A percentile compares a stretch with the other conserved stretches of the same genome.
phyloP scores from a whole-genome alignment of 116 monocot genomes.

The Trichopus zeylanicus region DNA sequence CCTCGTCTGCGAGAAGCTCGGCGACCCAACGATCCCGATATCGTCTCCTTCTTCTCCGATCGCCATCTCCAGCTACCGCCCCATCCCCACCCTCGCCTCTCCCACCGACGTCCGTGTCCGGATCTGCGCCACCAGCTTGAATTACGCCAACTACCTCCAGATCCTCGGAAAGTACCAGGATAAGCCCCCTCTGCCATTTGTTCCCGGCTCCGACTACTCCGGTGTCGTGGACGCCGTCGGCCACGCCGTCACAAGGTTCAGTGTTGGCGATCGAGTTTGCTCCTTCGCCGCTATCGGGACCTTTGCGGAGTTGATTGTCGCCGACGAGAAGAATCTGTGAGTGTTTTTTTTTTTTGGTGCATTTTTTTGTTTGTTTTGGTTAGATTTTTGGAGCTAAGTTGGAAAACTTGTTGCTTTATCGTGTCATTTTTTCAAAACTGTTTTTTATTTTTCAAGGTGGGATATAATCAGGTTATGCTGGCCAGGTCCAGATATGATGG shows the following conservation, averaged over 20 bases:
- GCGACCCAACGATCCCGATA: slow-evolving; percentile 65
- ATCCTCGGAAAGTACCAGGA: slow-evolving; percentile 93
- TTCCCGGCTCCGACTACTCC: slow-evolving; percentile 90
- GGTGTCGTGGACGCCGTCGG: slow-evolving; percentile 82
- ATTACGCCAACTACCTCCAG: slow-evolving; percentile 91
- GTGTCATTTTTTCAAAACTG: too few species aligned
- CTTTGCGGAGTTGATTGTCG: slow-evolving; percentile 67
- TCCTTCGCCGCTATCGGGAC: slow-evolving; percentile 52
- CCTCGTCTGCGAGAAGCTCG: slow-evolving; percentile 57
- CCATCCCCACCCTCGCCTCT: slow-evolving; percentile 41
- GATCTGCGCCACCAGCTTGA: slow-evolving; percentile 64
- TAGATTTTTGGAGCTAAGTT: too few species aligned
- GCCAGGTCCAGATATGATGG: too few species aligned
- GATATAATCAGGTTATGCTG: too few species aligned
- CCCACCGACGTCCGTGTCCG: slow-evolving; percentile 73
- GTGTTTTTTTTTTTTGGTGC: slow-evolving; percentile 9
- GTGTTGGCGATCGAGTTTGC: slow-evolving; percentile 76
- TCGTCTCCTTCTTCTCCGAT: slow-evolving; percentile 40
- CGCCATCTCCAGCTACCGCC: slow-evolving; percentile 32
- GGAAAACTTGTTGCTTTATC: too few species aligned
- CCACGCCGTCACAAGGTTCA: slow-evolving; percentile 34
- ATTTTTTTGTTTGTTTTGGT: too few species aligned
- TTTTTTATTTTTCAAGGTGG: too few species aligned
- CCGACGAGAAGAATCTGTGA: slow-evolving; percentile 83
- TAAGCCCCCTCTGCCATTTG: slow-evolving; percentile 74